Conservation (phyloP, 2,329 filamentous ascomycete genomes). For the Aspergillus amoenus region DNA sequence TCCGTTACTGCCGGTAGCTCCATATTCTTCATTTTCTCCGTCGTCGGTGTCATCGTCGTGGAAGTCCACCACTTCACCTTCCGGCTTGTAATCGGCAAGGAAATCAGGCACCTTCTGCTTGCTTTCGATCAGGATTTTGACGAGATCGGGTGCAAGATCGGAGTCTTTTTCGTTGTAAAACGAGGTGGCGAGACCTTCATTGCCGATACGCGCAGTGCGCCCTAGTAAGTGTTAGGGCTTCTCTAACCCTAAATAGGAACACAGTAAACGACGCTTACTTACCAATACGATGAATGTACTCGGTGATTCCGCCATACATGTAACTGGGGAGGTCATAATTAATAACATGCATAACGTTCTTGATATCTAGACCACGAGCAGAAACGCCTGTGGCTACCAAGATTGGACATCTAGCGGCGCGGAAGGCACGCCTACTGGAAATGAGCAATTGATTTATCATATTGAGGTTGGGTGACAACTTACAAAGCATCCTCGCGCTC, state of each 20-base stretch:
- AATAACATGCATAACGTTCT: constrained; percentile 85
- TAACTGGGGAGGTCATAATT: constrained; percentile 83
- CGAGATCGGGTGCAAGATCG: constrained; percentile 69
- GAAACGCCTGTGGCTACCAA: constrained; percentile 83
- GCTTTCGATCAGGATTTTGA: constrained; percentile 78
- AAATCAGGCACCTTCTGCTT: constrained; percentile 81
- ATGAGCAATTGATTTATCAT: not conserved
- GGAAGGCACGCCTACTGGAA: constrained; percentile 67
- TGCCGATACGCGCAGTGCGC: constrained; percentile 90
- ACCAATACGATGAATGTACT: constrained; percentile 95
- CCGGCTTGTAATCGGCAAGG: constrained; percentile 58
- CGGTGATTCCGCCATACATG: constrained; percentile 80
- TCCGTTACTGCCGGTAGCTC: constrained; percentile 5
- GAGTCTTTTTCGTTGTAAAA: constrained; percentile 80
- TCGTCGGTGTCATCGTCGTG: constrained; percentile 56
- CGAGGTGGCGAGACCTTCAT: constrained; percentile 79
- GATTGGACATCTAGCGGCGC: constrained; percentile 70
- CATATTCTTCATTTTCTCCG: constrained; percentile 31
- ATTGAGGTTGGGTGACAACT: constrained; percentile 28
- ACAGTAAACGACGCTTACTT: constrained; percentile 33
- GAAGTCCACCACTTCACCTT: constrained; percentile 44
- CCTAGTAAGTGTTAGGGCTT: constrained; percentile 49
- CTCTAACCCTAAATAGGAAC: not conserved
- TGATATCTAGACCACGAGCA: constrained; percentile 84
- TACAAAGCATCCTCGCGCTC: constrained; percentile 89